Conservation (phyloP, 139 green algal species). For the Trebouxia sp. region DNA sequence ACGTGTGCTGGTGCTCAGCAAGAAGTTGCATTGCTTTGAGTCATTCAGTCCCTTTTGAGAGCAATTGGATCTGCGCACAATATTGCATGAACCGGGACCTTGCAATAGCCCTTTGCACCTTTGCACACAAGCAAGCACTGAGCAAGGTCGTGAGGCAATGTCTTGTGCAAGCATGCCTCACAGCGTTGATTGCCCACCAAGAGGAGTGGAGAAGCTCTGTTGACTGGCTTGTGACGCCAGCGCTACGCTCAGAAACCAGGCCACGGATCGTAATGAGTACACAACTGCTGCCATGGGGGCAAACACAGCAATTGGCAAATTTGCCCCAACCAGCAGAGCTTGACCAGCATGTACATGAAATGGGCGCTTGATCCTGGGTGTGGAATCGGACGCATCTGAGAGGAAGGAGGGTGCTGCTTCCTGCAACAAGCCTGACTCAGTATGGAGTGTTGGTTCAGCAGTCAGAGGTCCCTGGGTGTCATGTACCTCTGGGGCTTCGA, state of each 20-base stretch:
- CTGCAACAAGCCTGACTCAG: neutral
- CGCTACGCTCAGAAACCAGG: slow-evolving; percentile 9
- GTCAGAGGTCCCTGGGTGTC: no score
- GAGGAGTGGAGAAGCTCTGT: neutral
- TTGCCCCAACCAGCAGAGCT: neutral
- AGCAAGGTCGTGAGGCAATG: no score
- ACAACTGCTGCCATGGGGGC: slow-evolving; percentile 1
- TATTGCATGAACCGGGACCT: no score
- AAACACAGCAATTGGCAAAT: neutral
- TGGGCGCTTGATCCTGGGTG: slow-evolving; percentile 12
- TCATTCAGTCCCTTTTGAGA: no score
- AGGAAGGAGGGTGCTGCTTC: neutral
- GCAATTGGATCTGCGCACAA: no score
- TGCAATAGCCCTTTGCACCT: no score
- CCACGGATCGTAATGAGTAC: slow-evolving; percentile 5
- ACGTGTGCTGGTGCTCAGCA: no score
- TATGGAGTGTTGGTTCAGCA: no score
- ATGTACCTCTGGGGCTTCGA: slow-evolving; percentile 9
- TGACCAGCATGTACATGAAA: neutral
- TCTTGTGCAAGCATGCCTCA: no score
- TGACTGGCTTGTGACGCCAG: neutral
- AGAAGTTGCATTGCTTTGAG: no score
- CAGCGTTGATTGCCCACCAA: no score
- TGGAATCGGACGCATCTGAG: neutral
- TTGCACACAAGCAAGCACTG: no score